Evolutionary conservation across 2,329 filamentous ascomycete genomes (phyloP).

Genomic region (Coniochaeta sp.): DNA sequence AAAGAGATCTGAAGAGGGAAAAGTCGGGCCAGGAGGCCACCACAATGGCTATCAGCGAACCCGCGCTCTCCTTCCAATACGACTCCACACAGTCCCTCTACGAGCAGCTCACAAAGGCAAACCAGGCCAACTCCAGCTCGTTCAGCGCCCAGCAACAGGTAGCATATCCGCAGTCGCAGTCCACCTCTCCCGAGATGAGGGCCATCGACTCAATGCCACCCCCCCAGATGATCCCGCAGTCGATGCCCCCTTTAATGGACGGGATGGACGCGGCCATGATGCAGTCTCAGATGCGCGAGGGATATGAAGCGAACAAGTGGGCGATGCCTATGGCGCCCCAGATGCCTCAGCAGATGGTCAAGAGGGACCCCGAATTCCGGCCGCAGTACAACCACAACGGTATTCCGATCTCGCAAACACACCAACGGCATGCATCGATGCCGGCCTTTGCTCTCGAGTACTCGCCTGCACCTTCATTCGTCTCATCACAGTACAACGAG

Average conservation of each 20-base stretch:
- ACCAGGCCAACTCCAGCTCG: constrained; percentile 96
- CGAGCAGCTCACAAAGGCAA: constrained; percentile 97
- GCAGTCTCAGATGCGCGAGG: constrained; percentile 56
- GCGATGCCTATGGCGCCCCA: constrained; percentile 61
- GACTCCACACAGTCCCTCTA: constrained; percentile 98
- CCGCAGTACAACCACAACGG: constrained; percentile 90
- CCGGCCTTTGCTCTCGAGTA: constrained; percentile 92
- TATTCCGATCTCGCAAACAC: constrained; percentile 72
- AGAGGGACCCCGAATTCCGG: constrained; percentile 83
- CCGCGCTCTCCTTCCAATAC: constrained; percentile 96
- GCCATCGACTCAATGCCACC: constrained; percentile 89
- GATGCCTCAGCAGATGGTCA: constrained; percentile 66
- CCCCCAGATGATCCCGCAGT: constrained; percentile 48
- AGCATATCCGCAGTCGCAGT: constrained; percentile 66
- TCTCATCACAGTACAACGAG: constrained; percentile 88
- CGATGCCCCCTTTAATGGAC: constrained; percentile 48
- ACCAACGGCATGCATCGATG: constrained; percentile 97
- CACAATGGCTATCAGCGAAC: constrained; percentile 93
- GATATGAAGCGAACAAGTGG: no score
- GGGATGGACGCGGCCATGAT: constrained; percentile 70
- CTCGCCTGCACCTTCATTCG: constrained; percentile 94
- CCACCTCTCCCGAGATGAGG: constrained; percentile 82
- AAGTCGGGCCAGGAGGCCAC: constrained; percentile 99
- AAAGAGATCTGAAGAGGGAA: constrained; percentile 95
- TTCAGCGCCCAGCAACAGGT: constrained; percentile 77